phyloP scores from a whole-genome alignment of 805 yeast genomes.

The Yarrowia sp. region DNA sequence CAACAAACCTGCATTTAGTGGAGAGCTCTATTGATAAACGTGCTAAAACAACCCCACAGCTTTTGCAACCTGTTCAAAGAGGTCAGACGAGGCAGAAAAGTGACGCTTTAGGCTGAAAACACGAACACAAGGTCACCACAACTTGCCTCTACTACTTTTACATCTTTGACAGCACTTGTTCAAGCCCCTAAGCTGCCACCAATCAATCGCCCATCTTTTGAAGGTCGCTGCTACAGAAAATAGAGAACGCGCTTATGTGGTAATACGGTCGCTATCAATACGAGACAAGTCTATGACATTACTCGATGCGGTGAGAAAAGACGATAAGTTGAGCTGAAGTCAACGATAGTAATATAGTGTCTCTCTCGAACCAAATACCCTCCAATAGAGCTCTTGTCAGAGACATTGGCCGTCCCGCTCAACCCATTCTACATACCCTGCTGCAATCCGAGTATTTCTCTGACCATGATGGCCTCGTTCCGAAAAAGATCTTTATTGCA shows the following conservation, averaged over 20 bases:
- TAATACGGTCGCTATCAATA: conserved; percentile 2
- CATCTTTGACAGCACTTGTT: no score
- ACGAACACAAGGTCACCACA: no score
- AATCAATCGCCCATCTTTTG: neutral
- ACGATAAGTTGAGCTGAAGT: no score
- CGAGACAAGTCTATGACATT: neutral
- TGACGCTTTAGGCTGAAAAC: no score
- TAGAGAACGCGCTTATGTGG: neutral
- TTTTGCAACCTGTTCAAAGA: neutral
- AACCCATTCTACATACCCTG: neutral
- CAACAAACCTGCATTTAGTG: neutral
- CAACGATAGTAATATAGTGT: no score
- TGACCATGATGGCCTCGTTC: no score
- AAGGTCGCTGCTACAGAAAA: neutral
- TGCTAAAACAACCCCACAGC: conserved; percentile 24
- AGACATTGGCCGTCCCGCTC: neutral
- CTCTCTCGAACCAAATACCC: neutral
- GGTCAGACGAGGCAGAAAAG: neutral
- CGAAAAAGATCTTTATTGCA: neutral
- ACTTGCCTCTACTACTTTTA: no score
- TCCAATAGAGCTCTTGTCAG: neutral
- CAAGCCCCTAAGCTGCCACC: neutral
- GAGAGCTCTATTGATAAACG: neutral
- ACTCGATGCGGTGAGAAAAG: neutral
- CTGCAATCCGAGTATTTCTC: neutral